Conservation (phyloP, 495 filamentous ascomycete species). For the Podospora tetraspora region DNA sequence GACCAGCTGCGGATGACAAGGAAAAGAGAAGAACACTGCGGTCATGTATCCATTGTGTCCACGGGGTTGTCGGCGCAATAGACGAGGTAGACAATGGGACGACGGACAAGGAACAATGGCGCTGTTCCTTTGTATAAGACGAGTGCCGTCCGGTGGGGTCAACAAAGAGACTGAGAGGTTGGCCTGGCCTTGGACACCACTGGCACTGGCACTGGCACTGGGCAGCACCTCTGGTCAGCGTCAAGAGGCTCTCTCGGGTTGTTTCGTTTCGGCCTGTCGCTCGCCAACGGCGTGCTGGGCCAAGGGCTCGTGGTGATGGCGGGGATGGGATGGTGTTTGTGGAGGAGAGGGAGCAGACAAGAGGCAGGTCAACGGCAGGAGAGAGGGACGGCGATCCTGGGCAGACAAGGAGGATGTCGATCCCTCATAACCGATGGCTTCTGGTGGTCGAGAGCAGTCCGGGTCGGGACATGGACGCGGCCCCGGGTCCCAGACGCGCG, state of each 20-base stretch:
- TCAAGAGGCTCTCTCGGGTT: not conserved
- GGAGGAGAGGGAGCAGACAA: constrained; percentile 2
- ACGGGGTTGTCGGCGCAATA: not conserved
- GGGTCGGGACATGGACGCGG: not conserved
- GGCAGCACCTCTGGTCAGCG: not conserved
- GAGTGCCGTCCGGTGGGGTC: not conserved
- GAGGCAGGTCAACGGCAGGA: constrained; percentile 6
- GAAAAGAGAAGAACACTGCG: not conserved
- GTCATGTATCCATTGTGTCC: not conserved
- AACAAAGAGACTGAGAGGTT: not conserved
- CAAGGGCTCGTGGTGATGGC: not conserved
- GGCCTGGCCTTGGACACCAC: not conserved
- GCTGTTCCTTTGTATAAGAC: not conserved
- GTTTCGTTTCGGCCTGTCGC: not conserved
- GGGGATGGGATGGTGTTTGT: not conserved
- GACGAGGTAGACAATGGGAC: not conserved
- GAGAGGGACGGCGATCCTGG: not conserved
- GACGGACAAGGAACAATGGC: not conserved
- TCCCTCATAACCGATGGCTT: not conserved
- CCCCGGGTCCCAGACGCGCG: not conserved
- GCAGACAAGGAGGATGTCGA: not conserved
- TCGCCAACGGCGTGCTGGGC: not conserved
- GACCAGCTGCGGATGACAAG: not conserved
- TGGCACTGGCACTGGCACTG: not conserved
- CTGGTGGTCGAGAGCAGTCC: not conserved